A percentile compares a stretch with the other conserved stretches of the same genome.
Evolutionary conservation across 306 rosid species (phyloP).

Genomic region (Neltuma alba): DNA sequence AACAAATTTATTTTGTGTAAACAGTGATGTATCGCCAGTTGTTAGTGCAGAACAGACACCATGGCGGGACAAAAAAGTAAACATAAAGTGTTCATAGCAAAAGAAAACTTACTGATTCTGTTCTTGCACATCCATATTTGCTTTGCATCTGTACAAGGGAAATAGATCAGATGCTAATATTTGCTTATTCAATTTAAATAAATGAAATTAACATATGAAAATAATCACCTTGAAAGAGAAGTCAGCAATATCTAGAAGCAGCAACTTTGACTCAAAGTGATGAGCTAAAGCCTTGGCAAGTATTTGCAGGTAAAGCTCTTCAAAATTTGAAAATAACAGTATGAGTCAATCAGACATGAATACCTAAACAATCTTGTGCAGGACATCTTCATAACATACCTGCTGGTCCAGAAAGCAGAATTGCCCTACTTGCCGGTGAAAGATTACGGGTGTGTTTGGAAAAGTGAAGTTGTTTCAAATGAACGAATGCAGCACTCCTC

Average conservation of each 20-base stretch:
- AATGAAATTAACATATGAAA: slow-evolving; percentile 14
- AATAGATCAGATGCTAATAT: slow-evolving; percentile 19
- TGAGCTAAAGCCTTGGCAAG: slow-evolving; percentile 90
- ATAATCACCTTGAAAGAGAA: slow-evolving; percentile 77
- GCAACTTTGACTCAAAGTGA: slow-evolving; percentile 71
- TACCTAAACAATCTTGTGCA: neutral
- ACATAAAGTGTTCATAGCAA: neutral
- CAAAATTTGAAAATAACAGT: slow-evolving; percentile 25
- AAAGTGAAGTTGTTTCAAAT: slow-evolving; percentile 62
- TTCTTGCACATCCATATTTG: slow-evolving; percentile 63
- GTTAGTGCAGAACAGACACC: neutral
- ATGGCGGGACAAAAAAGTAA: neutral
- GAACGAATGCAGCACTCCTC: slow-evolving; percentile 80
- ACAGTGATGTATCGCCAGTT: neutral
- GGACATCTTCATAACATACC: slow-evolving; percentile 49
- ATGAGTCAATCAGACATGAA: slow-evolving; percentile 27
- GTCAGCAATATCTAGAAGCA: slow-evolving; percentile 71
- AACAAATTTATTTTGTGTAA: neutral
- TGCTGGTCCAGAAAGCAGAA: slow-evolving; percentile 88
- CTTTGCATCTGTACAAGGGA: slow-evolving; percentile 62
- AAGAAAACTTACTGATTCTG: slow-evolving; percentile 53
- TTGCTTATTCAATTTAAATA: slow-evolving; percentile 25
- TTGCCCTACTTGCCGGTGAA: slow-evolving; percentile 84
- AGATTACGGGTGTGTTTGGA: slow-evolving; percentile 87
- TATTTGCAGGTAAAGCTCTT: slow-evolving; percentile 86